Evolutionary conservation across 371 early-diverging fungal genomes (phyloP), one percentile per base, ranked within the genome.

Genomic region (Circinella umbellata): DNA sequence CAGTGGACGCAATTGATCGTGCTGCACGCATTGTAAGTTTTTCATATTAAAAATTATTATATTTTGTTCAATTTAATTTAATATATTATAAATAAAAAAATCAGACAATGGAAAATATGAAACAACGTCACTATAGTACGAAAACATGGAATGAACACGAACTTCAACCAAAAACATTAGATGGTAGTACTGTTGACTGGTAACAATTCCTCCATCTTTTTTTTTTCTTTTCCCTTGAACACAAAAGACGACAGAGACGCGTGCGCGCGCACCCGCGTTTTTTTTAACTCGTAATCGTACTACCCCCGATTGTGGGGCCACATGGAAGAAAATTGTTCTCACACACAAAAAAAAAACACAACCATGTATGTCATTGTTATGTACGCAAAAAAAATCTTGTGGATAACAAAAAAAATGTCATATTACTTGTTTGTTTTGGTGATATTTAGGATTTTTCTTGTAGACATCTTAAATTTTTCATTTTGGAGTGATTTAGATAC

Each of bases 391-490:
- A n/a, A n/a, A n/a, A n/a, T n/a, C n/a, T n/a, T n/a, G n/a, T n/a
- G n/a, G n/a, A n/a, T 27, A 27, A 27, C 27, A 27, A 27, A 27
- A 27, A 27, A 27, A 27, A 27, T 27, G 27, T 27, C 27, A 27
- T 27, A 27, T 27, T 27, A 27, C 27, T 27, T n/a, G n/a, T n/a
- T n/a, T n/a, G n/a, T n/a, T n/a, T n/a, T 27, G 27, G 27, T 42
- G 14, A 51, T n/a, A 48, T 8, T 81, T 83, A 87, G 92, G 94
- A 94, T 96, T 37, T 95, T 96, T 64, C 67, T 95, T 18, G 88
- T 94, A 0, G 96, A 96, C 73, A 74, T 90, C 13, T 81, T 95
- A 27, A 96, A 96, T 78, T 96, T 95, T 76, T 95, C 94, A n/a
- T 96, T 96, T 71, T 96, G 94, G 94, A 84, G 90, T 47, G 89